Conservation (phyloP, 2,329 filamentous ascomycete genomes). For the Diaporthe batatas region DNA sequence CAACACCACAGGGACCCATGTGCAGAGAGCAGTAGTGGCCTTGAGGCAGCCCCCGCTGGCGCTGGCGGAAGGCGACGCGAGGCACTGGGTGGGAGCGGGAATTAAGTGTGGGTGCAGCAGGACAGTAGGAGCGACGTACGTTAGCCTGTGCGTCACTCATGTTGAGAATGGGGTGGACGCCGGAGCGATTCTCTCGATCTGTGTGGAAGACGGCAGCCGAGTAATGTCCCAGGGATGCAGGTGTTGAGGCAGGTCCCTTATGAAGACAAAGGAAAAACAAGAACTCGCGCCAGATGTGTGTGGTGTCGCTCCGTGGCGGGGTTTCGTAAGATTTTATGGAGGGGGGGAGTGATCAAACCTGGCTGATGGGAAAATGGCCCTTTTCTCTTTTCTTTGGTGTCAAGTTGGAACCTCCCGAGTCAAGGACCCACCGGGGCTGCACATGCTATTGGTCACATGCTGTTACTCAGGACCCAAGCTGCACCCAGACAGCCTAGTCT, state of each 20-base stretch:
- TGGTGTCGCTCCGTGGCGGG: conserved; percentile 38
- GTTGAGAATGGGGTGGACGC: conserved; percentile 59
- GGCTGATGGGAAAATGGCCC: conserved; percentile 20
- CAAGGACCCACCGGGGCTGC: conserved; percentile 22
- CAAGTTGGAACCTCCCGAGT: conserved; percentile 24
- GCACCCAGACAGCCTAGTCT: conserved; percentile 5
- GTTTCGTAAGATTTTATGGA: conserved; percentile 41
- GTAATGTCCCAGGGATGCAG: conserved; percentile 4
- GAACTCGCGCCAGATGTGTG: conserved; percentile 22
- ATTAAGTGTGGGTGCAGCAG: not conserved
- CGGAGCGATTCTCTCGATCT: conserved; percentile 40
- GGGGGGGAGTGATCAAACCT: conserved; percentile 24
- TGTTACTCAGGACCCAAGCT: conserved; percentile 8
- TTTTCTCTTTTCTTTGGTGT: conserved; percentile 27
- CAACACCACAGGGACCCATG: not conserved
- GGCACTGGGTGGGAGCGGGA: not conserved
- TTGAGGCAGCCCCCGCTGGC: not conserved
- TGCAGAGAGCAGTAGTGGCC: not conserved
- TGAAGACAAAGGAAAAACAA: conserved; percentile 32
- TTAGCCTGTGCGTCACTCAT: conserved; percentile 90
- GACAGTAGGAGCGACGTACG: conserved; percentile 30
- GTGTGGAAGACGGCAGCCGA: conserved; percentile 30
- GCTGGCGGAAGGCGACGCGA: not conserved
- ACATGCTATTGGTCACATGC: conserved; percentile 20
- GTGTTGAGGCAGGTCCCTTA: conserved; percentile 15